Percentiles rank a stretch among this genome's conserved stretches.
These are phyloP conservation scores for Mortierella sp. DNA, from an alignment of 371 early-diverging fungal genomes.

Conservation along the genomic window DNA sequence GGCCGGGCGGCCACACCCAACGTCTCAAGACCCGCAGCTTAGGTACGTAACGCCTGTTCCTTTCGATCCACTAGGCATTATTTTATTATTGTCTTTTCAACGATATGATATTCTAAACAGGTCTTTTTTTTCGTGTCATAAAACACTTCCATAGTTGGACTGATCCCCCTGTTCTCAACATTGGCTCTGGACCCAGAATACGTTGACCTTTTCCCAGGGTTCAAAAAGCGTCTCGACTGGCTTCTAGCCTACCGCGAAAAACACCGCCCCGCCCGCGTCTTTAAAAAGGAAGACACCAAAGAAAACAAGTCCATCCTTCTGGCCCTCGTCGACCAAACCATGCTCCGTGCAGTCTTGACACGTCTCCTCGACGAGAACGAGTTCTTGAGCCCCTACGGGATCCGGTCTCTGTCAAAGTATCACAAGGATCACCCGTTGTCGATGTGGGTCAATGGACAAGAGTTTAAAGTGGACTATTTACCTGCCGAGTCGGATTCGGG, in stretches of 20 bases:
- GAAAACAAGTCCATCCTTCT: conserved; percentile 56
- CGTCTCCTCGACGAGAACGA: conserved; percentile 63
- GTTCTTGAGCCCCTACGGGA: conserved; percentile 61
- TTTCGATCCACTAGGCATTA: no score
- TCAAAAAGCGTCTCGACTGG: conserved; percentile 45
- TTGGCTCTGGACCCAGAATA: conserved; percentile 55
- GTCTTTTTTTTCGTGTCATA: neutral
- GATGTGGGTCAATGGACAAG: conserved; percentile 58
- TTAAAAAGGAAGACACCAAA: conserved; percentile 48
- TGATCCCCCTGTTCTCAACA: conserved; percentile 41
- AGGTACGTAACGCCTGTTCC: conserved; percentile 18
- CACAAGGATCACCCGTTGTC: conserved; percentile 59
- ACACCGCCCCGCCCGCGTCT: conserved; percentile 31
- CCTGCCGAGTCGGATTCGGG: conserved; percentile 61
- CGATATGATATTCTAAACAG: neutral
- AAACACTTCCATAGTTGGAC: conserved; percentile 26
- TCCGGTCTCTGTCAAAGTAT: conserved; percentile 59
- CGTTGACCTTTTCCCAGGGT: conserved; percentile 48
- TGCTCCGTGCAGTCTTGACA: conserved; percentile 52
- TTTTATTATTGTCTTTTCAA: neutral
- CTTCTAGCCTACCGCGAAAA: conserved; percentile 46
- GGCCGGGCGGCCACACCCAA: conserved; percentile 56
- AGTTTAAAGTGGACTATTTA: conserved; percentile 60
- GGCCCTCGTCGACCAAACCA: conserved; percentile 56
- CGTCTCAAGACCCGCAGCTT: conserved; percentile 60